phyloP scores from a whole-genome alignment of 2,329 filamentous ascomycete species.

The Drechmeria coniospora region DNA sequence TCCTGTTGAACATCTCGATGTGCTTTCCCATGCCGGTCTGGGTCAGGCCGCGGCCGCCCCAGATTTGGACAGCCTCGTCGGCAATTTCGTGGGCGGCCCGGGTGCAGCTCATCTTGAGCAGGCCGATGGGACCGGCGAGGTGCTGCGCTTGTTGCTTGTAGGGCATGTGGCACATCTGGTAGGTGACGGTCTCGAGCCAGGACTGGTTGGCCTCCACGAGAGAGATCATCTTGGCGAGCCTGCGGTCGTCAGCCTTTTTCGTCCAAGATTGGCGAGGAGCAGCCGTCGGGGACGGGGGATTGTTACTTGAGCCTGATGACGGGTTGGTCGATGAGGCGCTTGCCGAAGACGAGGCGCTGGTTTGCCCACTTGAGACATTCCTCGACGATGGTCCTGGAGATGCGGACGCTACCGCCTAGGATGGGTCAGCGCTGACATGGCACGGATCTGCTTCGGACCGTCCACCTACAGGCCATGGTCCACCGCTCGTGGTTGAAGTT shows the following conservation, averaged over 20 bases:
- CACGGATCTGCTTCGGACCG: background rate
- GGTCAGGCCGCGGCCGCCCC: constrained; percentile 67
- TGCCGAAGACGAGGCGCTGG: constrained; percentile 72
- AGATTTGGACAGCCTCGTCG: constrained; percentile 73
- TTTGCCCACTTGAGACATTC: constrained; percentile 82
- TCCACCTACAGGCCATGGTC: constrained; percentile 49
- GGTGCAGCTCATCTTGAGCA: constrained; percentile 68
- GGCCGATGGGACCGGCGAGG: constrained; percentile 65
- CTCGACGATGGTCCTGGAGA: constrained; percentile 55
- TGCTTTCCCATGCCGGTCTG: constrained; percentile 70
- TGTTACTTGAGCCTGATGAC: constrained; percentile 69
- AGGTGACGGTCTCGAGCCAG: constrained; percentile 72
- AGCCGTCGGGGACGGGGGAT: too few relatives aligned
- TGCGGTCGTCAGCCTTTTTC: constrained; percentile 12
- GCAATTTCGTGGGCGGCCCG: constrained; percentile 69
- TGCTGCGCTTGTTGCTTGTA: constrained; percentile 62
- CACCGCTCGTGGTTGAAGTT: constrained; percentile 86
- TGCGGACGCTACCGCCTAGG: constrained; percentile 41
- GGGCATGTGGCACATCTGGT: constrained; percentile 77
- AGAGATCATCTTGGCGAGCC: constrained; percentile 74
- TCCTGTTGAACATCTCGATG: constrained; percentile 73
- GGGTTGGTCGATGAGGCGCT: constrained; percentile 68
- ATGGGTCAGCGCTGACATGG: constrained; percentile 3
- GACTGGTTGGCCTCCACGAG: constrained; percentile 69
- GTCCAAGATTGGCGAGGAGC: background rate